Percentiles rank a stretch among this genome's conserved stretches.
Conservation (phyloP, 208 protist species). For the Trypanosoma vivax region DNA sequence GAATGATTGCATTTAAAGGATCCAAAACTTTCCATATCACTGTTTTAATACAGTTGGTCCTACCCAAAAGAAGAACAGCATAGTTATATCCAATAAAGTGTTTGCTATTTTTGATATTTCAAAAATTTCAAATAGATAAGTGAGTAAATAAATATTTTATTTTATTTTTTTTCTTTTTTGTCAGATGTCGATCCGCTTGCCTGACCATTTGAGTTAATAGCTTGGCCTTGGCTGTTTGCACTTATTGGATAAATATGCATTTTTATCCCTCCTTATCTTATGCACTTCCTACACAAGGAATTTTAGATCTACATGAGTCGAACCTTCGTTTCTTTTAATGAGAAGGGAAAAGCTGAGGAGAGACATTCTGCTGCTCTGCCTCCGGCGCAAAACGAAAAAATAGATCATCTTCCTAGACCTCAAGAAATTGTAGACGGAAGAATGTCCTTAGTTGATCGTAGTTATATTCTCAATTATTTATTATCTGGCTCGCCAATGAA, state of each 20-base stretch:
- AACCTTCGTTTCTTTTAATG: constrained; percentile 20
- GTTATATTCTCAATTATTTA: constrained; percentile 15
- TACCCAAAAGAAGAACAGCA: too few relatives aligned
- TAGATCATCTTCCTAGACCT: constrained; percentile 12
- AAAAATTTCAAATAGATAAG: background rate
- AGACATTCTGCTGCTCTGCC: constrained; percentile 6
- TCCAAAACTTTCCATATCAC: too few relatives aligned
- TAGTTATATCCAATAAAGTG: too few relatives aligned
- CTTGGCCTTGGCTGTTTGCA: too few relatives aligned
- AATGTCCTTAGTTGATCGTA: constrained; percentile 17
- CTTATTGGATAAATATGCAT: background rate
- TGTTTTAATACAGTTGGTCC: too few relatives aligned
- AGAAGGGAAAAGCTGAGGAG: constrained; percentile 17
- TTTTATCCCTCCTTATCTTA: constrained; percentile 1
- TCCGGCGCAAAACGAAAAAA: background rate
- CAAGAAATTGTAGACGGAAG: constrained; percentile 8
- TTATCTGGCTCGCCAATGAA: constrained; percentile 3
- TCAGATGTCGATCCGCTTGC: background rate
- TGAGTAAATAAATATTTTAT: background rate
- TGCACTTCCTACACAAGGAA: background rate
- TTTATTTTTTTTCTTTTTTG: background rate
- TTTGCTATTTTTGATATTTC: background rate
- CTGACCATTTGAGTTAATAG: too few relatives aligned
- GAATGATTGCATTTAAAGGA: background rate
- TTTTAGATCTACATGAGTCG: constrained; percentile 9